Conservation (phyloP, 2,329 filamentous ascomycete species). For the Penicillium psychrosexuale region DNA sequence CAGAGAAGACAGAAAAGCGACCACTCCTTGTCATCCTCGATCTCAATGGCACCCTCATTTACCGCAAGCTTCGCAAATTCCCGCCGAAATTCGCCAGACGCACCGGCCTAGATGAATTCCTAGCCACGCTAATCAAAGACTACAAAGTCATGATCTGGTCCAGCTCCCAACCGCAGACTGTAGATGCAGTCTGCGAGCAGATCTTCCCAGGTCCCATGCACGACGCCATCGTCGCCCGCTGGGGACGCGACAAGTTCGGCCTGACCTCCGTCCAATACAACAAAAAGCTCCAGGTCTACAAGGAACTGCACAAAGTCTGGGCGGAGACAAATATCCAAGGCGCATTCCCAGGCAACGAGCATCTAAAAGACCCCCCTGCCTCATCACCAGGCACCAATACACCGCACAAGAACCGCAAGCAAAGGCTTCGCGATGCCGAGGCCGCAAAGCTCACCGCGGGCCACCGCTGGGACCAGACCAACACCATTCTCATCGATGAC, state of each 20-base stretch:
- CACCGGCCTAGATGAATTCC: constrained; percentile 65
- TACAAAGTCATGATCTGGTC: constrained; percentile 90
- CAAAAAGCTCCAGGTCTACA: constrained; percentile 79
- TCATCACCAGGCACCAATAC: neutral
- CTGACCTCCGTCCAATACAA: constrained; percentile 64
- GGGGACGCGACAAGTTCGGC: constrained; percentile 74
- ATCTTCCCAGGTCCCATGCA: constrained; percentile 59
- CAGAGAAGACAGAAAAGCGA: constrained; percentile 48
- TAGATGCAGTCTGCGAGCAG: constrained; percentile 54
- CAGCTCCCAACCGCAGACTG: constrained; percentile 72
- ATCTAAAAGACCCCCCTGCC: neutral
- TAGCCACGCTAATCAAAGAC: constrained; percentile 68
- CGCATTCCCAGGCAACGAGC: constrained; percentile 36
- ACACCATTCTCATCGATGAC: constrained; percentile 90
- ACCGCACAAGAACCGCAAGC: neutral
- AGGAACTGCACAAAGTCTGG: constrained; percentile 76
- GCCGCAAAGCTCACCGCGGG: constrained; percentile 42
- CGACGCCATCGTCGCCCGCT: constrained; percentile 62
- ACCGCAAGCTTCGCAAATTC: constrained; percentile 57
- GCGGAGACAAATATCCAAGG: constrained; percentile 42
- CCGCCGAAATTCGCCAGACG: constrained; percentile 61
- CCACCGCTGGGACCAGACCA: constrained; percentile 71
- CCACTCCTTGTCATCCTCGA: constrained; percentile 81
- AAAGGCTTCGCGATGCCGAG: constrained; percentile 3
- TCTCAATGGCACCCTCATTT: constrained; percentile 86